Evolutionary conservation across 1,139 yeast genomes (phyloP).

Genomic region (Diutina neorugosa): DNA sequence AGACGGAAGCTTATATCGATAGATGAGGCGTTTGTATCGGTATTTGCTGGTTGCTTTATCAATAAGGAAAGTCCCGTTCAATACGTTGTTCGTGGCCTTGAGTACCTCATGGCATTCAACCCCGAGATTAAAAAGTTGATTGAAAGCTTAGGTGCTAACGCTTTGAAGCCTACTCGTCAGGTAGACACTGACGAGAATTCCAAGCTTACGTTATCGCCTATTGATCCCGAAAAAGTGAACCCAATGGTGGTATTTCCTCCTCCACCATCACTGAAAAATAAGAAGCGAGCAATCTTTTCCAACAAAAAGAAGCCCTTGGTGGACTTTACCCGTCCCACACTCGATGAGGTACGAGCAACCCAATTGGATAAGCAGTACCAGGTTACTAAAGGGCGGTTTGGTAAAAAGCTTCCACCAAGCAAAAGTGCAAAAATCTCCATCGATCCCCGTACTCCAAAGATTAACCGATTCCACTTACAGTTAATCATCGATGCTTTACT

Average conservation of each 20-base stretch:
- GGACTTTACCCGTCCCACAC: conserved; percentile 19
- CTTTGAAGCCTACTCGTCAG: conserved; percentile 1
- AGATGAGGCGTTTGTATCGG: conserved; percentile 21
- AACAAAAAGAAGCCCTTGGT: conserved; percentile 18
- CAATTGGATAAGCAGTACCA: conserved; percentile 10
- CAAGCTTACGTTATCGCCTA: neutral
- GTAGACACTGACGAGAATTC: conserved; percentile 5
- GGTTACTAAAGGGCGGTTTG: conserved; percentile 14
- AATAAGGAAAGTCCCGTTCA: conserved; percentile 20
- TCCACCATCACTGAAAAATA: conserved; percentile 14
- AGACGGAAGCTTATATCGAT: conserved; percentile 15
- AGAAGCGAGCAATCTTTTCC: conserved; percentile 15
- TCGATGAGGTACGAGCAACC: conserved; percentile 12
- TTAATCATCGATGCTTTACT: conserved; percentile 21
- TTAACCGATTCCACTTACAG: conserved; percentile 22
- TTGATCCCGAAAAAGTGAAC: conserved; percentile 11
- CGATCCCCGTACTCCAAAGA: conserved; percentile 9
- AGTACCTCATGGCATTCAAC: conserved; percentile 19
- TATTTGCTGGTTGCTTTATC: conserved; percentile 20
- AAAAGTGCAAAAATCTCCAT: conserved; percentile 4
- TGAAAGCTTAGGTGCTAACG: conserved; percentile 6
- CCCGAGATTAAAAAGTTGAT: conserved; percentile 21
- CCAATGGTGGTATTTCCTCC: conserved; percentile 25
- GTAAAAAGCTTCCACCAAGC: conserved; percentile 10
- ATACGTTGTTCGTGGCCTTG: conserved; percentile 12